These are phyloP conservation scores for Fusarium keratoplasticum DNA, from an alignment of 2,329 filamentous ascomycete species.

Conservation along the genomic window DNA sequence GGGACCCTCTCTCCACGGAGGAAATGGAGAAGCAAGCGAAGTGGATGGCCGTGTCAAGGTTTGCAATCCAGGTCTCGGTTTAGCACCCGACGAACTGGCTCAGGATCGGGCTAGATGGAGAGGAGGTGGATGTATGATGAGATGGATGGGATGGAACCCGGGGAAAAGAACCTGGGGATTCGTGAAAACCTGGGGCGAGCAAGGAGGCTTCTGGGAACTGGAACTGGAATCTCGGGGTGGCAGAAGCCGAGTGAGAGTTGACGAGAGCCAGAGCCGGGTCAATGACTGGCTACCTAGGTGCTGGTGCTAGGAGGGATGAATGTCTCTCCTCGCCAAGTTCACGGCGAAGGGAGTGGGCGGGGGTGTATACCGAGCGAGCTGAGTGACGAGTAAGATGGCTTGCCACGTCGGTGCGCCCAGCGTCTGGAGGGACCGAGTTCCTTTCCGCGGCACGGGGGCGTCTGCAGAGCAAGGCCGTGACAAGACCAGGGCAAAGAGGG, in stretches of 20 bases:
- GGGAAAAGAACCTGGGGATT: slow-evolving; percentile 11
- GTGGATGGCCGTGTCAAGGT: slow-evolving; percentile 31
- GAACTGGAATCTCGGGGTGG: slow-evolving; percentile 23
- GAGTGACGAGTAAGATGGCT: slow-evolving; percentile 17
- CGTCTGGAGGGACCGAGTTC: background rate
- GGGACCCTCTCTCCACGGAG: slow-evolving; percentile 28
- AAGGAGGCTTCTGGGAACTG: slow-evolving; percentile 1
- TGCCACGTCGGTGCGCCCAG: slow-evolving; percentile 27
- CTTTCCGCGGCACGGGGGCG: slow-evolving; percentile 9
- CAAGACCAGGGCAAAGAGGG: slow-evolving; percentile 24
- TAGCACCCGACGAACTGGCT: slow-evolving; percentile 40
- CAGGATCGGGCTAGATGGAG: slow-evolving; percentile 35
- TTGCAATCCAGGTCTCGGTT: slow-evolving; percentile 23
- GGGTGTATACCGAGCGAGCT: slow-evolving; percentile 14
- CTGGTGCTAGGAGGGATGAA: background rate
- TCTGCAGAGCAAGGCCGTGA: background rate
- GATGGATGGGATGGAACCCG: slow-evolving; percentile 13
- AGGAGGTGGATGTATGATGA: slow-evolving; percentile 26
- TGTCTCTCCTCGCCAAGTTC: slow-evolving; percentile 5
- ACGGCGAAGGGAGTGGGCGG: background rate
- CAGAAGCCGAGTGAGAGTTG: slow-evolving; percentile 22
- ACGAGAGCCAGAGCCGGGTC: background rate
- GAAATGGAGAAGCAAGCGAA: slow-evolving; percentile 27
- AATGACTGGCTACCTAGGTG: background rate
- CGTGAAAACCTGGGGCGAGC: slow-evolving; percentile 2